These are phyloP conservation scores for Cyclotella baltica DNA, from an alignment of 108 stramenopile genomes.

Conservation along the genomic window DNA sequence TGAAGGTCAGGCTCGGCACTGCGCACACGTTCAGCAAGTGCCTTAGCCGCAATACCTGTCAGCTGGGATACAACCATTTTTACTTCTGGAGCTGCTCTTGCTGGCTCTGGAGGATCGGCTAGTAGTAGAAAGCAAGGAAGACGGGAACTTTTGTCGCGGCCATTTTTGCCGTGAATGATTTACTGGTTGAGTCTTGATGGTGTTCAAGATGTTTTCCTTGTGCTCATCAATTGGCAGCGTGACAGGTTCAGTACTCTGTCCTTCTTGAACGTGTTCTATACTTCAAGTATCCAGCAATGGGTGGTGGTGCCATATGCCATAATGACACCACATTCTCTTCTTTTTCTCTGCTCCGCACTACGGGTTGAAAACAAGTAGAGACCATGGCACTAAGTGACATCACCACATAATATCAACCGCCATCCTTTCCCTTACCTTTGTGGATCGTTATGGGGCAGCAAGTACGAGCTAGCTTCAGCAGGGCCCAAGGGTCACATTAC, in stretches of 20 bases:
- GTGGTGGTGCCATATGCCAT: too few species aligned
- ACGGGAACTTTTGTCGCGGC: background rate
- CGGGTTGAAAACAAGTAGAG: too few species aligned
- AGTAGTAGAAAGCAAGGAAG: conserved; percentile 89
- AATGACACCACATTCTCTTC: too few species aligned
- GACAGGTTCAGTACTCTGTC: conserved; percentile 16
- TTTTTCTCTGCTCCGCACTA: too few species aligned
- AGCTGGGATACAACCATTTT: conserved; percentile 94
- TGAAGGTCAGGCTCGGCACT: conserved; percentile 65
- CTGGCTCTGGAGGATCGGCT: conserved; percentile 64
- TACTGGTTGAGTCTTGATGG: conserved; percentile 73
- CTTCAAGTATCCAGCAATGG: too few species aligned
- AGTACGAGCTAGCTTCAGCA: too few species aligned
- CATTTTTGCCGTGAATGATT: conserved; percentile 91
- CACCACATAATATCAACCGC: too few species aligned
- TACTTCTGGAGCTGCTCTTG: conserved; percentile 50
- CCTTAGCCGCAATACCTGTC: conserved; percentile 86
- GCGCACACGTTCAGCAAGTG: conserved; percentile 85
- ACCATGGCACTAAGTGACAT: too few species aligned
- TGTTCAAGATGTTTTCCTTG: conserved; percentile 65
- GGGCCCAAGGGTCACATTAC: too few species aligned
- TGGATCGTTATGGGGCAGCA: too few species aligned
- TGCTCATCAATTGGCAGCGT: conserved; percentile 89
- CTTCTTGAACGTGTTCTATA: too few species aligned
- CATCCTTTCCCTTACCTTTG: too few species aligned